Evolutionary conservation across 2,329 filamentous ascomycete species (phyloP).

Genomic region (Fusarium armeniacum): DNA sequence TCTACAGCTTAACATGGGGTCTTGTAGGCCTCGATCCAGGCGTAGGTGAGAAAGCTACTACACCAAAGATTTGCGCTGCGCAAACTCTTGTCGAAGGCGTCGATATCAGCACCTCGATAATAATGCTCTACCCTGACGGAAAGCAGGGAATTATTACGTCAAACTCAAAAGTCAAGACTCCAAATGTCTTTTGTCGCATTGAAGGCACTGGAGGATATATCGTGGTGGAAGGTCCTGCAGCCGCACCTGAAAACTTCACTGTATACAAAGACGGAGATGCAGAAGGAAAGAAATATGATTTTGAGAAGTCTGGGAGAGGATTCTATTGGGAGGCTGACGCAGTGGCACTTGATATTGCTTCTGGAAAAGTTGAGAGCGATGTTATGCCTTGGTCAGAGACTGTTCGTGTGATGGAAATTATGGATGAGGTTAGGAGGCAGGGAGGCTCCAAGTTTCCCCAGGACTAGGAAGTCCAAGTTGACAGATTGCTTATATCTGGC

Average conservation of each 20-base stretch:
- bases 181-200: slow-evolving; percentile 55
- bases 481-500: neutral
- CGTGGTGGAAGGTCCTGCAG: slow-evolving; percentile 53
- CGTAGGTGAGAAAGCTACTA: slow-evolving; percentile 46
- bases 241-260: slow-evolving; percentile 55
- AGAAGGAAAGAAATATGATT: slow-evolving; percentile 54
- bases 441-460: slow-evolving; percentile 52
- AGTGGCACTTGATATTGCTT: slow-evolving; percentile 58
- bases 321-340: slow-evolving; percentile 63
- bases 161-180: slow-evolving; percentile 50
- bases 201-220: slow-evolving; percentile 58
- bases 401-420: slow-evolving; percentile 60
- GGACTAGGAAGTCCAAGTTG: slow-evolving; percentile 26
- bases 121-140: slow-evolving; percentile 57
- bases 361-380: slow-evolving; percentile 55
- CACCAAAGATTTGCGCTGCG: slow-evolving; percentile 55
- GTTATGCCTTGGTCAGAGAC: slow-evolving; percentile 64
- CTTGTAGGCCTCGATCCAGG: slow-evolving; percentile 53
- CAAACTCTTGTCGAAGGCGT: slow-evolving; percentile 55
- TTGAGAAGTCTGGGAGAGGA: slow-evolving; percentile 55
- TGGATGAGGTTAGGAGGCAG: slow-evolving; percentile 62
- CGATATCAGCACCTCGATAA: slow-evolving; percentile 54
- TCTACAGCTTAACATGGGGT: slow-evolving; percentile 61
- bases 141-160: slow-evolving; percentile 60
- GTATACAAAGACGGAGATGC: slow-evolving; percentile 51